phyloP scores from a whole-genome alignment of 2,329 filamentous ascomycete species.

The Tolypocladium cylindrosporum region DNA sequence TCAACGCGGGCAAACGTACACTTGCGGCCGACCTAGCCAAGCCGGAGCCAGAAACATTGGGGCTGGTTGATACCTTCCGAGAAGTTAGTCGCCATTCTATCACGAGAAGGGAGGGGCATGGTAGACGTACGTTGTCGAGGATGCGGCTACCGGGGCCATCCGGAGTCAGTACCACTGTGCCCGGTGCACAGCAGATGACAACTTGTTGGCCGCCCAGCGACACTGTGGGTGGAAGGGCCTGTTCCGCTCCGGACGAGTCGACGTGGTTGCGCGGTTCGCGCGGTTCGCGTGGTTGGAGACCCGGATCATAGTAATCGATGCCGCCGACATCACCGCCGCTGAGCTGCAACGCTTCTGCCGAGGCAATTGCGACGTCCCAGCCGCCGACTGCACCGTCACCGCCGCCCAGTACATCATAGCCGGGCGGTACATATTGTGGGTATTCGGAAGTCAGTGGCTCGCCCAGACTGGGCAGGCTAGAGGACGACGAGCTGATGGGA shows the following conservation, averaged over 20 bases:
- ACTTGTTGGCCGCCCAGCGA: not conserved
- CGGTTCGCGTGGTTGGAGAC: not conserved
- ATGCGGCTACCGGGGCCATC: not conserved
- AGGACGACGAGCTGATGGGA: slow-evolving; percentile 12
- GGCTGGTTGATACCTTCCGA: slow-evolving; percentile 8
- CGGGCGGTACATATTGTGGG: slow-evolving; percentile 3
- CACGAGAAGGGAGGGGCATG: not conserved
- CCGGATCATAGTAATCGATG: not conserved
- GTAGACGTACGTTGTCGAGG: slow-evolving; percentile 8
- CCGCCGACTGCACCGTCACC: not conserved
- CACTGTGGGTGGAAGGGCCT: too few relatives aligned
- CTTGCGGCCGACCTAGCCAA: not conserved
- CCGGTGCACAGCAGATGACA: not conserved
- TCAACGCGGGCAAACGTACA: slow-evolving; percentile 5
- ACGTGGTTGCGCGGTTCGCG: not conserved
- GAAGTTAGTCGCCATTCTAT: slow-evolving; percentile 8
- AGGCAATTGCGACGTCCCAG: slow-evolving; percentile 1
- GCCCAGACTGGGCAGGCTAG: slow-evolving; percentile 3
- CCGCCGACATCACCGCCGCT: not conserved
- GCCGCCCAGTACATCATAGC: not conserved
- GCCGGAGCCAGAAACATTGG: slow-evolving; percentile 1
- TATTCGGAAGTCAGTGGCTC: slow-evolving; percentile 3
- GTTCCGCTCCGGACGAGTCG: not conserved
- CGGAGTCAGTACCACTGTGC: not conserved
- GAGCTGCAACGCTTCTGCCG: not conserved